Percentiles rank a stretch among this genome's conserved stretches.
Conservation (phyloP, 2,329 filamentous ascomycete genomes). For the Ascochyta koolunga region DNA sequence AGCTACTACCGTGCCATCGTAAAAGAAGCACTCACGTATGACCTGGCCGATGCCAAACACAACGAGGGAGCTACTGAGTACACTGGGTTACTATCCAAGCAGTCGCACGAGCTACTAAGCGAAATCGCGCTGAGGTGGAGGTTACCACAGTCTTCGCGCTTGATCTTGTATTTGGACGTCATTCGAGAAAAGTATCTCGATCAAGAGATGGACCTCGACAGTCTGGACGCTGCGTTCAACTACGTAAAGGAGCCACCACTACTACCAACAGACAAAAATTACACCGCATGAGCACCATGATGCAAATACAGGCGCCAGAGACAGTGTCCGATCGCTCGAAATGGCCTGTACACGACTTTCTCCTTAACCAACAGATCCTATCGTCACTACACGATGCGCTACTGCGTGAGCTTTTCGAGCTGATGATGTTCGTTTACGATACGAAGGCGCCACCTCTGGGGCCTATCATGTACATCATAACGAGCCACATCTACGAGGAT, state of each 20-base stretch:
- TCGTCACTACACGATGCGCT: slow-evolving; percentile 78
- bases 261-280: slow-evolving; percentile 65
- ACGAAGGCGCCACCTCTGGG: slow-evolving; percentile 82
- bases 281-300: slow-evolving; percentile 56
- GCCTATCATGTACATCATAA: slow-evolving; percentile 78
- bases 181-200: slow-evolving; percentile 84
- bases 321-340: slow-evolving; percentile 56
- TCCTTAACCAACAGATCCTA: slow-evolving; percentile 75
- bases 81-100: slow-evolving; percentile 67
- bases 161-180: slow-evolving; percentile 84
- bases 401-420: slow-evolving; percentile 83
- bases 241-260: slow-evolving; percentile 75
- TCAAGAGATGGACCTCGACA: slow-evolving; percentile 79
- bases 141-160: slow-evolving; percentile 79
- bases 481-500: slow-evolving; percentile 82
- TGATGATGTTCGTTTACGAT: slow-evolving; percentile 89
- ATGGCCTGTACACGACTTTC: slow-evolving; percentile 58
- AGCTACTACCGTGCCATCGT: slow-evolving; percentile 83
- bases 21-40: slow-evolving; percentile 72
- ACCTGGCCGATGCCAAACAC: slow-evolving; percentile 58
- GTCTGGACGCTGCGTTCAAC: slow-evolving; percentile 82
- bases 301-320: slow-evolving; percentile 35
- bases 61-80: slow-evolving; percentile 56
- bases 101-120: slow-evolving; percentile 80
- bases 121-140: slow-evolving; percentile 90